Base-by-base conservation (phyloP, 2,329 filamentous ascomycete species). In the Aureobasidium melanogenum region DNA sequence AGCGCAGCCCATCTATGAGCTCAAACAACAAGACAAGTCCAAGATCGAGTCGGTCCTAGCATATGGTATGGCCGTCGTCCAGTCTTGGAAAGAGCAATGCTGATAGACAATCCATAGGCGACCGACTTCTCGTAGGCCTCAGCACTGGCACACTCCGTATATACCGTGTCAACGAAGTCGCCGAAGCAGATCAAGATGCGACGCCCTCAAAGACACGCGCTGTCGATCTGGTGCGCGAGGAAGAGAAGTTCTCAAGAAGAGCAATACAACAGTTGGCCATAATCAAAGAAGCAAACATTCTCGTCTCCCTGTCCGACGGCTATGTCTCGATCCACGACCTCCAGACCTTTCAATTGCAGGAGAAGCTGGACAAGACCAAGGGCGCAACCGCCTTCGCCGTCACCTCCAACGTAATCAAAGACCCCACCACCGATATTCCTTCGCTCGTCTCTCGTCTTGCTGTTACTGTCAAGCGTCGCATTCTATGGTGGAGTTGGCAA, bases 21-120 rank as follows among this genome's bases (percentile, higher is more conserved):
- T 99, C 70, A 92, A 89, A 79, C 86, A 87, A 75, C 88, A 90
- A 75, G 93, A 97, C 84, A 97, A 95, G 80, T 95, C 90, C 67
- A 94, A 88, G 80, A 96, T 99, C 76, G 94, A 99, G 77, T 94
- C 90, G 54, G 90, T 99, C 67, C 82, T 97, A 51, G 90, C 93
- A 64, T 90, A 96, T 76, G 91, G 88, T 90, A 81, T 48, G 60
- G 10, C 5, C 19, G 8, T 28, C 19, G 26, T 24, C 7, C 28
- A 12, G 5, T 14, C 6, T n/a, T 32, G 9, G 3, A 15, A 19
- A 34, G 30, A 32, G 15, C 7, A 14, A 7, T n/a, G 30, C 32
- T 54, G 50, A 61, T 24, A 28, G 48, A 19, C 28, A 0, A 4
- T 14, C 4, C 14, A 14, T 65, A 91, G 88, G 92, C 71, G 94